These are phyloP conservation scores for Euryodendron excelsum DNA, from an alignment of 148 eudicot species.

Conservation along the genomic window DNA sequence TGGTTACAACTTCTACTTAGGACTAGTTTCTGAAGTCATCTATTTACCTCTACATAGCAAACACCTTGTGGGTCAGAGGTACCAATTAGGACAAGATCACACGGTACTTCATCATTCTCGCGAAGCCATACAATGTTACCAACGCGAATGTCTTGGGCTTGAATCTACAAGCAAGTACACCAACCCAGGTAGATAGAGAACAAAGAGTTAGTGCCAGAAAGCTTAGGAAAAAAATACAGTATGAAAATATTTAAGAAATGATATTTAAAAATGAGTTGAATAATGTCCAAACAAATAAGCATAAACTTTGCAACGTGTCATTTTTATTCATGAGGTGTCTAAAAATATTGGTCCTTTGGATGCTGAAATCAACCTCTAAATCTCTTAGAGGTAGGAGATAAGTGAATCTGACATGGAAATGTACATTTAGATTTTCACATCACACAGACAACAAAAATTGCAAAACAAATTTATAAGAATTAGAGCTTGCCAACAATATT, in stretches of 20 bases:
- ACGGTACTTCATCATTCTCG: slow-evolving; percentile 97
- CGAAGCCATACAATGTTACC: slow-evolving; percentile 94
- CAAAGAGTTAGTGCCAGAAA: neutral
- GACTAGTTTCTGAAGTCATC: slow-evolving; percentile 10
- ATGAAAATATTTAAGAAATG: neutral
- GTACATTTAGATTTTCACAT: no score
- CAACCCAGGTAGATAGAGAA: slow-evolving; percentile 7
- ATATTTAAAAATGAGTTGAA: neutral
- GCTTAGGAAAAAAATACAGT: neutral
- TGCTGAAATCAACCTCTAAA: neutral
- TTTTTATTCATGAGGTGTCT: neutral
- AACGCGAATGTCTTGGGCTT: slow-evolving; percentile 84
- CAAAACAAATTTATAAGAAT: no score
- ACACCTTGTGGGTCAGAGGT: slow-evolving; percentile 86
- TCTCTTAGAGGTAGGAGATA: neutral
- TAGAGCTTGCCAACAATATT: neutral
- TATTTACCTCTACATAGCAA: slow-evolving; percentile 85
- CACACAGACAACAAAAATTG: no score
- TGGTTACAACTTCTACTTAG: no score
- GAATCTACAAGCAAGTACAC: slow-evolving; percentile 47
- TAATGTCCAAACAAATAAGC: neutral
- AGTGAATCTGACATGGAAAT: neutral
- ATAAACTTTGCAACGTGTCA: neutral
- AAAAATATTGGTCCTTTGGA: neutral
- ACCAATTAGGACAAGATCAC: slow-evolving; percentile 91